These are phyloP conservation scores for Trichocomaceae sp. DNA, from an alignment of 2,329 filamentous ascomycete species.

Conservation along the genomic window DNA sequence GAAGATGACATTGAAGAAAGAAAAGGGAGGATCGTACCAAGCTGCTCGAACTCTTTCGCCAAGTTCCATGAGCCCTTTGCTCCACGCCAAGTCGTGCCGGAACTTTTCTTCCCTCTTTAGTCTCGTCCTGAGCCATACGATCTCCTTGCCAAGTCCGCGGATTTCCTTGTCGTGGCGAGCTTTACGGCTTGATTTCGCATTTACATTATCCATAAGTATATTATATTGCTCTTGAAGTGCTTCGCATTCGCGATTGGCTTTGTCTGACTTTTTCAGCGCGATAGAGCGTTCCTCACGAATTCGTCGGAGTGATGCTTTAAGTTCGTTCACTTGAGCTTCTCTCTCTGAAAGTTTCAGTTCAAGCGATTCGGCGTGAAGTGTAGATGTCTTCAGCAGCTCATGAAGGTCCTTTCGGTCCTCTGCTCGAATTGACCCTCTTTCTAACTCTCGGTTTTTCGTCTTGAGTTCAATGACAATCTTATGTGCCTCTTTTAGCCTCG, in stretches of 20 bases:
- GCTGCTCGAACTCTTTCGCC: constrained; percentile 58
- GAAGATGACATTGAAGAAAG: neutral
- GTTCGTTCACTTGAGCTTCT: constrained; percentile 55
- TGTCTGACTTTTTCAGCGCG: constrained; percentile 36
- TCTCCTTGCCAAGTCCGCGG: constrained; percentile 77
- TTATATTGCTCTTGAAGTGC: constrained; percentile 56
- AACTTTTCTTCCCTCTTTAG: constrained; percentile 75
- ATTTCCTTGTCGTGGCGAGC: constrained; percentile 57
- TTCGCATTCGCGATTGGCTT: constrained; percentile 38
- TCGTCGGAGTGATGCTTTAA: constrained; percentile 58
- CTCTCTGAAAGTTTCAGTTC: constrained; percentile 65
- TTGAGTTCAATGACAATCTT: constrained; percentile 53
- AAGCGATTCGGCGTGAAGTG: constrained; percentile 55
- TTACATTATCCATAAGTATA: constrained; percentile 48
- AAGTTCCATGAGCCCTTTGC: constrained; percentile 80
- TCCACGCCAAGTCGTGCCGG: constrained; percentile 72
- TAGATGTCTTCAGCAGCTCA: constrained; percentile 42
- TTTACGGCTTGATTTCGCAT: constrained; percentile 38
- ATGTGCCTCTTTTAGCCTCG: constrained; percentile 55
- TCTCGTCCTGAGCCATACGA: constrained; percentile 79
- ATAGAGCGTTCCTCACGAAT: constrained; percentile 43
- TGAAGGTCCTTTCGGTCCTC: constrained; percentile 41
- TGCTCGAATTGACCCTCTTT: constrained; percentile 44
- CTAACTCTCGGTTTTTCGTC: constrained; percentile 44
- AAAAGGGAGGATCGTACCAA: constrained; percentile 58